phyloP scores from a whole-genome alignment of 495 filamentous ascomycete species.

The Pyrenopolyporus hunteri region DNA sequence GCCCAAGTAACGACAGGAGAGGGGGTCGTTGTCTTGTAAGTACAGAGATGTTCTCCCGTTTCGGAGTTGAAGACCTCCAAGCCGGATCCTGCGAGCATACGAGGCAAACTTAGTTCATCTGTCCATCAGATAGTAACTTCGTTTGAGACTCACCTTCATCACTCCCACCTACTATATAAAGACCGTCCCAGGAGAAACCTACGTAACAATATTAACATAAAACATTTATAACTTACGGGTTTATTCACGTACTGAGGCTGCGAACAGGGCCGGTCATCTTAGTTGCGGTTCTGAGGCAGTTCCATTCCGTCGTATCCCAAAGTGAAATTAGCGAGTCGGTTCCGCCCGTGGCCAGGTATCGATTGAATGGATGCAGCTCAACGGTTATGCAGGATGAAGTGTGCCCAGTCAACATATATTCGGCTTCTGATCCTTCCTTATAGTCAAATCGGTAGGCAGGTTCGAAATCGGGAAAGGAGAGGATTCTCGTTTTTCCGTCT shows the following conservation, averaged over 20 bases:
- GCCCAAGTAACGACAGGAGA: conserved; percentile 84
- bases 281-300: conserved; percentile 80
- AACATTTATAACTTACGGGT: background rate
- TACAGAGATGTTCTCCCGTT: conserved; percentile 83
- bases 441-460: conserved; percentile 52
- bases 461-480: conserved; percentile 70
- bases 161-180: conserved; percentile 82
- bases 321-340: conserved; percentile 86
- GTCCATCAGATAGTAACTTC: conserved; percentile 27
- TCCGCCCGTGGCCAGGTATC: conserved; percentile 85
- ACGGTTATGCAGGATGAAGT: conserved; percentile 77
- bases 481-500: conserved; percentile 80
- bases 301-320: conserved; percentile 93
- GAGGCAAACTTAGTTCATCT: conserved; percentile 20
- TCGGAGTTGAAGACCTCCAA: conserved; percentile 83
- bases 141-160: conserved; percentile 69
- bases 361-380: conserved; percentile 74
- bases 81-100: conserved; percentile 51
- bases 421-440: conserved; percentile 47
- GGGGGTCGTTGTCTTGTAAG: conserved; percentile 69
- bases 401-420: conserved; percentile 77
- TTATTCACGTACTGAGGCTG: conserved; percentile 65
- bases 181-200: conserved; percentile 87
- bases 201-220: conserved; percentile 19
- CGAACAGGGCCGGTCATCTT: conserved; percentile 79